A percentile compares a stretch with the other conserved stretches of the same genome.
These are phyloP conservation scores for Sequoia sempervirens DNA, from an alignment of 75 land plant species.

Conservation along the genomic window DNA sequence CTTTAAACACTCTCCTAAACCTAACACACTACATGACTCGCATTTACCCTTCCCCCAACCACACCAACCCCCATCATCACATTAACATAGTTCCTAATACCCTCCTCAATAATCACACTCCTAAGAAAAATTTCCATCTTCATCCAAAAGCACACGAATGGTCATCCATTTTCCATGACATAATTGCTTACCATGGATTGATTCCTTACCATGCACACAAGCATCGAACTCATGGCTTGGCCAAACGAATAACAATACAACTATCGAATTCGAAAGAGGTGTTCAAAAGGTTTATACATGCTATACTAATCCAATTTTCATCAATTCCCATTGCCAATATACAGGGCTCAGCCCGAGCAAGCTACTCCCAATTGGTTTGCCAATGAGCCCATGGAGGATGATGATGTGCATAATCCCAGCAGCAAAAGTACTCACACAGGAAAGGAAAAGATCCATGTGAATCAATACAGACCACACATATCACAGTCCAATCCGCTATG, in stretches of 20 bases:
- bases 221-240: neutral
- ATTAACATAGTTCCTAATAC: too few relatives aligned
- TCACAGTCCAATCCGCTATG: neutral
- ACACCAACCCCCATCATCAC: too few relatives aligned
- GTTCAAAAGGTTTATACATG: neutral
- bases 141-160: neutral
- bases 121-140: too few relatives aligned
- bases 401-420: neutral
- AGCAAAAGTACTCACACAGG: neutral
- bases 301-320: neutral
- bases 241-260: neutral
- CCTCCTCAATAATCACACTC: too few relatives aligned
- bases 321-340: neutral
- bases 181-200: neutral
- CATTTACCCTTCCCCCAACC: too few relatives aligned
- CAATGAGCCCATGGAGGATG: neutral
- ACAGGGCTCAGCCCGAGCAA: neutral
- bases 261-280: neutral
- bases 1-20: too few relatives aligned
- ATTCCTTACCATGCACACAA: too few relatives aligned
- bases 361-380: neutral
- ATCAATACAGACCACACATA: too few relatives aligned
- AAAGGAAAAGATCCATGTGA: neutral
- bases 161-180: neutral
- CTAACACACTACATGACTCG: too few relatives aligned